A percentile compares a stretch with the other conserved stretches of the same genome.
phyloP scores from a whole-genome alignment of 202 grass and related monocot species.

The Musa balbisiana region DNA sequence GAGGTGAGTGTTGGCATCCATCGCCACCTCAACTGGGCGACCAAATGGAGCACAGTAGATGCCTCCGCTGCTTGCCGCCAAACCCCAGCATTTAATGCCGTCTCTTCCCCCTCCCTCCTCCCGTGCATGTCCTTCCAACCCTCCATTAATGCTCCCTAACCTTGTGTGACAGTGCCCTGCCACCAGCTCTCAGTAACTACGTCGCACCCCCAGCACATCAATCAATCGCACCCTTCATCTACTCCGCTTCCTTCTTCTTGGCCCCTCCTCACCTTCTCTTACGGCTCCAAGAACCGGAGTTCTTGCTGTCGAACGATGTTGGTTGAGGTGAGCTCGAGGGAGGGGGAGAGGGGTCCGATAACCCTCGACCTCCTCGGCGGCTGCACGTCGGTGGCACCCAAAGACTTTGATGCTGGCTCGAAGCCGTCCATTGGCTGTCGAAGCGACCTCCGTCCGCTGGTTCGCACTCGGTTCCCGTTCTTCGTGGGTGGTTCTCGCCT shows the following conservation, averaged over 20 bases:
- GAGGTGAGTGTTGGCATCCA: not conserved
- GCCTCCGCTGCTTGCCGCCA: not conserved
- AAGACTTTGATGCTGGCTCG: not conserved
- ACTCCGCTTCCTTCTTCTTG: not conserved
- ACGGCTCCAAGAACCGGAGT: too few species aligned
- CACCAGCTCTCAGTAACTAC: not conserved
- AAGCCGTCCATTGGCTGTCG: not conserved
- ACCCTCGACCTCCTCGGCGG: constrained; percentile 6
- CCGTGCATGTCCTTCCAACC: not conserved
- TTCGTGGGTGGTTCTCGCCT: not conserved
- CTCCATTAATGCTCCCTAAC: not conserved
- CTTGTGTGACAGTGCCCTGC: not conserved
- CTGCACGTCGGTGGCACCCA: not conserved
- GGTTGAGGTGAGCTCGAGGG: not conserved
- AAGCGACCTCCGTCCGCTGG: not conserved
- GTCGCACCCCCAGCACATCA: too few species aligned
- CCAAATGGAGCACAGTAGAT: not conserved
- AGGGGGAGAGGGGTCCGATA: not conserved
- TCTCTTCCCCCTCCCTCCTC: not conserved
- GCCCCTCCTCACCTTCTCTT: not conserved
- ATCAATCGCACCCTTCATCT: not conserved
- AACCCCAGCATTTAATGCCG: not conserved
- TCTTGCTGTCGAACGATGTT: not conserved
- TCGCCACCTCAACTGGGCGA: not conserved
- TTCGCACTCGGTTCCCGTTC: not conserved